Evolutionary conservation across 2,329 filamentous ascomycete species (phyloP).

Genomic region (Fusarium tanahbumbuense): DNA sequence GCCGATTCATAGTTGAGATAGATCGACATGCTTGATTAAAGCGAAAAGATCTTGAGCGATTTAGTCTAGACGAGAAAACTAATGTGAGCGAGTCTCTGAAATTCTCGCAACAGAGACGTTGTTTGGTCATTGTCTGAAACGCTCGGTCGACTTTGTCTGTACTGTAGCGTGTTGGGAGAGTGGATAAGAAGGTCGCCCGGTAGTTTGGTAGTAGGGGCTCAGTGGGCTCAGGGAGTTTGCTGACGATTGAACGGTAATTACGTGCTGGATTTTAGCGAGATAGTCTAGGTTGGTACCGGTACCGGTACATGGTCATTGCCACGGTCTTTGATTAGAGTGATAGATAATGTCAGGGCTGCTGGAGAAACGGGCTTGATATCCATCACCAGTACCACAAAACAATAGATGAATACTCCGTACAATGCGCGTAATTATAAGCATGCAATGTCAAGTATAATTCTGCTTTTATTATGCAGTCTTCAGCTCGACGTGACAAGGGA

Average conservation of each 20-base stretch:
- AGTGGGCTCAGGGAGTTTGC: background rate
- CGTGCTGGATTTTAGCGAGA: background rate
- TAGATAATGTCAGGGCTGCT: background rate
- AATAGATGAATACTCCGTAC: background rate
- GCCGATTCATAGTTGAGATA: background rate
- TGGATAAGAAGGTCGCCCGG: conserved; percentile 10
- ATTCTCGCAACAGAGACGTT: conserved; percentile 18
- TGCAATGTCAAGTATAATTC: background rate
- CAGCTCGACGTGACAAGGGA: conserved; percentile 9
- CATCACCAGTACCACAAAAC: conserved; percentile 6
- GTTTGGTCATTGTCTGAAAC: conserved; percentile 31
- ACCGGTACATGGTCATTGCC: background rate
- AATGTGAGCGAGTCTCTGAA: background rate
- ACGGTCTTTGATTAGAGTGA: background rate
- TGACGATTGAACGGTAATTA: conserved; percentile 12
- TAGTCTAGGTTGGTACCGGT: background rate
- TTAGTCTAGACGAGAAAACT: conserved; percentile 3
- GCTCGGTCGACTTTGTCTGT: conserved; percentile 23
- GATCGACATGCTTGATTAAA: background rate
- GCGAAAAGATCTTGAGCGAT: conserved; percentile 10
- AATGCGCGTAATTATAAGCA: background rate
- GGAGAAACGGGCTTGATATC: conserved; percentile 6
- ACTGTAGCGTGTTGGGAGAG: conserved; percentile 20
- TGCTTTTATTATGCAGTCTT: background rate
- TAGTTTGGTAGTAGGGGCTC: conserved; percentile 19